A percentile compares a stretch with the other conserved stretches of the same genome.
phyloP scores from a whole-genome alignment of 2,329 filamentous ascomycete species.

The Venturia asperata region DNA sequence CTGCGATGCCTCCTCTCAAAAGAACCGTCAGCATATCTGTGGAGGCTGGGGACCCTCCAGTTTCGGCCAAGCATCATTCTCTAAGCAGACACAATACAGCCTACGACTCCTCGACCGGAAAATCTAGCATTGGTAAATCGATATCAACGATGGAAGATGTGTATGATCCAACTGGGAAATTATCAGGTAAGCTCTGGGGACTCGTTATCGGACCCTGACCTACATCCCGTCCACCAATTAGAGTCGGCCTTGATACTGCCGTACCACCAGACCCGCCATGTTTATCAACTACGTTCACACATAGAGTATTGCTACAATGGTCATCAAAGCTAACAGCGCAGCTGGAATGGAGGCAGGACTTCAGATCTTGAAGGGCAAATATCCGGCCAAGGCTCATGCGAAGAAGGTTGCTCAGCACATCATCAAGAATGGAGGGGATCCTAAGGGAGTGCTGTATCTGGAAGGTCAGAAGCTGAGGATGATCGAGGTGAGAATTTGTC shows the following conservation, averaged over 20 bases:
- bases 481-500: conserved; percentile 49
- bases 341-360: conserved; percentile 10
- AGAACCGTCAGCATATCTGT: conserved; percentile 6
- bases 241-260: neutral
- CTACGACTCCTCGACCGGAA: neutral
- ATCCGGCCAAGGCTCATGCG: conserved; percentile 82
- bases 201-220: neutral
- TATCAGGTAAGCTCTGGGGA: neutral
- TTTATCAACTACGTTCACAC: neutral
- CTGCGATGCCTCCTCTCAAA: neutral
- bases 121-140: neutral
- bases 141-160: neutral
- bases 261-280: neutral
- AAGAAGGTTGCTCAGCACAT: conserved; percentile 76
- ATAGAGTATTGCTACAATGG: neutral
- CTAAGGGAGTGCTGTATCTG: conserved; percentile 72
- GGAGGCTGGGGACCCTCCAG: neutral
- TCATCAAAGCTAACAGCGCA: conserved; percentile 11
- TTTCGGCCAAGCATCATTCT: conserved; percentile 1
- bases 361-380: conserved; percentile 48
- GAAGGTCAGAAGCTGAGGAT: conserved; percentile 76
- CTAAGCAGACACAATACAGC: neutral
- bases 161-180: neutral
- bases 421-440: conserved; percentile 54
- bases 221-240: neutral